A percentile compares a stretch with the other conserved stretches of the same genome.
phyloP scores from a whole-genome alignment of 768 basidiomycete genomes.

The Pleurotus giganteus region DNA sequence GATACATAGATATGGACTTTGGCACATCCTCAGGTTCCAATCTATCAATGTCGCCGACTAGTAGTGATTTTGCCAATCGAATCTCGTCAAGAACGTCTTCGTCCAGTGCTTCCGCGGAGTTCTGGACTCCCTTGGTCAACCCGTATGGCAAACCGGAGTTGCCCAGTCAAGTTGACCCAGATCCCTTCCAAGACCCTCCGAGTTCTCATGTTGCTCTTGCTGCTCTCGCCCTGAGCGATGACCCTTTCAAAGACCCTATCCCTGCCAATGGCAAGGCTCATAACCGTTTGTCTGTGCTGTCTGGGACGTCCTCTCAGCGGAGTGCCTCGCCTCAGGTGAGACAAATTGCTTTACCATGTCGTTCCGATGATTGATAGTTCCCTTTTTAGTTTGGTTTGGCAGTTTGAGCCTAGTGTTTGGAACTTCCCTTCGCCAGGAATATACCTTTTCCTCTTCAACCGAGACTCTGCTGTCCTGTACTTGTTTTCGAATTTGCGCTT shows the following conservation, averaged over 20 bases:
- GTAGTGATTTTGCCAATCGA: neutral
- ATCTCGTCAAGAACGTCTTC: neutral
- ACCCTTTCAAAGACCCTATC: constrained; percentile 6
- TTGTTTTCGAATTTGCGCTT: no score
- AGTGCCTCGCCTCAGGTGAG: constrained; percentile 4
- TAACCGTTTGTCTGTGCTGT: neutral
- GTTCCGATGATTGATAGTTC: neutral
- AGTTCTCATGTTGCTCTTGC: neutral
- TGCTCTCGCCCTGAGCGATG: constrained; percentile 6
- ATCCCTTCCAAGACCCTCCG: constrained; percentile 4
- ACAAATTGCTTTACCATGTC: neutral
- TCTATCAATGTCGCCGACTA: neutral
- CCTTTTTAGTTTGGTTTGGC: constrained; percentile 6
- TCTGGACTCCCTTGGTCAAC: constrained; percentile 3
- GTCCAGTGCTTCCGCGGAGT: neutral
- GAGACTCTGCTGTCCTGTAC: no score
- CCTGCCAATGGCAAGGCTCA: neutral
- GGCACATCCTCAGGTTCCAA: neutral
- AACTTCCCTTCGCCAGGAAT: no score
- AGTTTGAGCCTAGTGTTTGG: neutral
- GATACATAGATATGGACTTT: neutral
- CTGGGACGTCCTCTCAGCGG: neutral
- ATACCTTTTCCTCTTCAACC: no score
- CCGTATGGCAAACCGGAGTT: neutral
- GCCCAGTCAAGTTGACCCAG: neutral